Conservation (phyloP, 306 rosid genomes). For the Alnus glutinosa region DNA sequence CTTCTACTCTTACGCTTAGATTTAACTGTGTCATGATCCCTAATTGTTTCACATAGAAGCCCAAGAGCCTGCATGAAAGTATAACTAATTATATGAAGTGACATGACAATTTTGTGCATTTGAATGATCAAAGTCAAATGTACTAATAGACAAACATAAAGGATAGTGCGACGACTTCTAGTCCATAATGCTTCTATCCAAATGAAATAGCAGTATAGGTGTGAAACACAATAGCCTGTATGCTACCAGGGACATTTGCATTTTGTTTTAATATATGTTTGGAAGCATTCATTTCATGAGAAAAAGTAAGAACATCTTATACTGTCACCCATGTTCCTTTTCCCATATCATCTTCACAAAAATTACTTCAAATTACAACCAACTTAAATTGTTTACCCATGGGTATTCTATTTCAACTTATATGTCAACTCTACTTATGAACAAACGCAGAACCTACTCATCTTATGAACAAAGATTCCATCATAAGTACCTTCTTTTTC, state of each 20-base stretch:
- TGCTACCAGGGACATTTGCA: not conserved
- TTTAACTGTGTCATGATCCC: slow-evolving; percentile 39
- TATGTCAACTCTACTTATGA: too few species aligned
- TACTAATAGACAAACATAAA: not conserved
- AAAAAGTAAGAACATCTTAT: not conserved
- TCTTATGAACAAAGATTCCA: not conserved
- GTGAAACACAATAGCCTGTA: not conserved
- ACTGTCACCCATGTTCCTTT: not conserved
- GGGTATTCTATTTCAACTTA: not conserved
- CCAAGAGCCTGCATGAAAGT: slow-evolving; percentile 76
- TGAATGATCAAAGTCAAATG: not conserved
- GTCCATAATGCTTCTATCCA: not conserved
- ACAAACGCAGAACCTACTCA: not conserved
- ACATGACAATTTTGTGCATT: not conserved
- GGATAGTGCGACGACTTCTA: not conserved
- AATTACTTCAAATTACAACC: not conserved
- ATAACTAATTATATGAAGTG: not conserved
- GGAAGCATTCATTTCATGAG: not conserved
- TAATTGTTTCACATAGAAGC: slow-evolving; percentile 66
- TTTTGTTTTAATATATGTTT: not conserved
- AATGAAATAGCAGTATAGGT: not conserved
- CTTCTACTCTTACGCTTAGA: slow-evolving; percentile 43
- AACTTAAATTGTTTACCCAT: slow-evolving; percentile 5
- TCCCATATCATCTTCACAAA: not conserved
- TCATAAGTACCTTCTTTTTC: slow-evolving; percentile 62